Conservation (phyloP, 1,284 basidiomycete genomes). For the Stygiomarasmius scandens region DNA sequence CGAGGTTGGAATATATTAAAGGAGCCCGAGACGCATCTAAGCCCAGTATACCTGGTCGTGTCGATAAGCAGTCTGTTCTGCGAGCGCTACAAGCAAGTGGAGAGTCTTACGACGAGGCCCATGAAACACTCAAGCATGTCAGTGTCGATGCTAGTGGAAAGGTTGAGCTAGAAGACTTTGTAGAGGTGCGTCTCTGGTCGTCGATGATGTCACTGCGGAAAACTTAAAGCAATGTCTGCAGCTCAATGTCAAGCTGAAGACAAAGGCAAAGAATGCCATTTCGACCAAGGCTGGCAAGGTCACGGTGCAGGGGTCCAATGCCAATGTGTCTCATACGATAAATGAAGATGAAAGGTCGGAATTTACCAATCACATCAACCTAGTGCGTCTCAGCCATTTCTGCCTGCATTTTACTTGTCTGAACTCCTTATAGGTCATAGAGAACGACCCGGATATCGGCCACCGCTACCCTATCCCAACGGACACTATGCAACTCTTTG, state of each 20-base stretch:
- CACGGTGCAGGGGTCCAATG: conserved; percentile 92
- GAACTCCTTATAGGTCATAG: conserved; percentile 70
- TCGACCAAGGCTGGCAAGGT: conserved; percentile 87
- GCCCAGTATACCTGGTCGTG: conserved; percentile 84
- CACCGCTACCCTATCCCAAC: conserved; percentile 90
- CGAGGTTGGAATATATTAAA: too few species aligned
- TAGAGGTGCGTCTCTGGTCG: conserved; percentile 76
- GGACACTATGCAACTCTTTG: conserved; percentile 98
- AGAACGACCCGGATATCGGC: conserved; percentile 87
- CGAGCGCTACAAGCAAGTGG: conserved; percentile 77
- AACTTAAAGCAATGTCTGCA: conserved; percentile 33
- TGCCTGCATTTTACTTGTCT: conserved; percentile 13
- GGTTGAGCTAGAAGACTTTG: conserved; percentile 97
- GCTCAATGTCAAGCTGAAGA: conserved; percentile 83
- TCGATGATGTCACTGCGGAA: conserved; percentile 22
- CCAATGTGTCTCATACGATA: conserved; percentile 96
- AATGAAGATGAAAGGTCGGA: conserved; percentile 96
- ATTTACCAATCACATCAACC: conserved; percentile 98
- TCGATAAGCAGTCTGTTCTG: conserved; percentile 83
- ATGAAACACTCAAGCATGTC: conserved; percentile 93
- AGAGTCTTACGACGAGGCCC: conserved; percentile 89
- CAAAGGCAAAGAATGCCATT: conserved; percentile 58
- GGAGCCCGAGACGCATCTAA: too few species aligned
- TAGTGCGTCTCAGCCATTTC: conserved; percentile 46
- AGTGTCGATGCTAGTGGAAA: conserved; percentile 94